Base-by-base conservation (phyloP, 208 protist genomes). In the Wallacemonas collosoma region DNA sequence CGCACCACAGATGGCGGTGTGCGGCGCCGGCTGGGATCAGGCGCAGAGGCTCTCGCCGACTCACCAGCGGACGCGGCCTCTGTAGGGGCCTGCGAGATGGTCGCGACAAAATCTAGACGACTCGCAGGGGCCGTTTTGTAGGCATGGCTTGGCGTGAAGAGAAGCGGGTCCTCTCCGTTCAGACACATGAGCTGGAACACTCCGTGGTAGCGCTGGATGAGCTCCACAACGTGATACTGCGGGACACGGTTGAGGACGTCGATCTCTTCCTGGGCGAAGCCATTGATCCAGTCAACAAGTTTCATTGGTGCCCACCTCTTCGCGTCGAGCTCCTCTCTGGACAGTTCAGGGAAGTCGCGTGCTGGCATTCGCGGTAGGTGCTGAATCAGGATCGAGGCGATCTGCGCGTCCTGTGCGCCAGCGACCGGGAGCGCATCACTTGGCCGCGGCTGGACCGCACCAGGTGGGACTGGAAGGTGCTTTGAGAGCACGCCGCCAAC, bases 111-210 rank as follows among this genome's bases (percentile, higher is more conserved):
- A 40, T 58, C 51, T 8, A 43, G 15, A 62, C 61, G 50, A 2
- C 36, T 58, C 36, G 65, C 45, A 40, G 64, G 17, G 15, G 50
- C 50, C 6, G 56, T 36, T 35, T 65, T 44, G 12, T 43, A n/a
- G 5, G 53, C 47, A 14, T 7, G 4, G 5, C 15, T 38, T 6
- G 56, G 56, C 5, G 56, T 62, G 65, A 86, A 93, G 0, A 94
- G 38, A 17, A 79, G 82, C 35, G 68, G 40, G 58, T 93, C 87
- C n/a, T 82, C 80, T 9, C 74, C 82, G 36, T 82, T 66, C 2
- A 66, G 17, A 50, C 80, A 85, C 54, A 90, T 61, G 8, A 96
- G 79, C 72, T 96, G 92, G 79, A 96, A 95, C 9, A 96, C 81
- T 26, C 81, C 76, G 2, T 76, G 48, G 65, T 93, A 93, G 3